Evolutionary conservation across 2,329 filamentous ascomycete species (phyloP), one percentile per base, ranked within the genome.

Genomic region (Nigrospora sphaerica): DNA sequence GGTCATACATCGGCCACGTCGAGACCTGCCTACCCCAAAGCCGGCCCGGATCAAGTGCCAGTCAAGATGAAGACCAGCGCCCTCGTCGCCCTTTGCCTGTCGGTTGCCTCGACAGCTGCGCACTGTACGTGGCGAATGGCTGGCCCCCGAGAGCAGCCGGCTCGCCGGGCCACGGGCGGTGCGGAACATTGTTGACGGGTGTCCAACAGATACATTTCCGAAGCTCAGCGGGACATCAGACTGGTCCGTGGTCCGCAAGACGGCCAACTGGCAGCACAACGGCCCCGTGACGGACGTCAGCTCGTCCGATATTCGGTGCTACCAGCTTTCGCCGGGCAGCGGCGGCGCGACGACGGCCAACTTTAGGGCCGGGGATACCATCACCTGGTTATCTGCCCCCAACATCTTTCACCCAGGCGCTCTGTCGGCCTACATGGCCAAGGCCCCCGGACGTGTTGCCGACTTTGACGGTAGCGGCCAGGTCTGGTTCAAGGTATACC

Each of bases 241-340:
- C 32, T 63, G 60, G 60, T 54, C 56, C 6, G 60, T 57, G 9
- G 61, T 72, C 39, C 66, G 70, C 38, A 61, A 65, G 54, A 71
- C 70, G 33, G 64, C 67, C 45, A 72, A 73, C 60, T 69, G 65
- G 52, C 68, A 70, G 54, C 63, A 57, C 46, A 70, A 71, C 53
- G 61, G 60, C 12, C 68, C 68, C 18, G 72, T 77, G 33, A 71
- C 70, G 4, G 64, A 73, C 49, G 73, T 77, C 31, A 65, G 56
- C 41, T 72, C 69, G 35, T 53, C 65, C 2, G 66, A 70, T 47
- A 73, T 77, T 62, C 71, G 71, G n/a, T 77, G 73, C 64, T 77
- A 73, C 58, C 68, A 76, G 54, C 61, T 68, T 11, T 58, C 57
- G 11, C 54, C 66, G 4, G 69, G 70, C 35, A 66, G 63, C 28